Conservation (phyloP, 2,329 filamentous ascomycete genomes). For the Geosmithia flava region DNA sequence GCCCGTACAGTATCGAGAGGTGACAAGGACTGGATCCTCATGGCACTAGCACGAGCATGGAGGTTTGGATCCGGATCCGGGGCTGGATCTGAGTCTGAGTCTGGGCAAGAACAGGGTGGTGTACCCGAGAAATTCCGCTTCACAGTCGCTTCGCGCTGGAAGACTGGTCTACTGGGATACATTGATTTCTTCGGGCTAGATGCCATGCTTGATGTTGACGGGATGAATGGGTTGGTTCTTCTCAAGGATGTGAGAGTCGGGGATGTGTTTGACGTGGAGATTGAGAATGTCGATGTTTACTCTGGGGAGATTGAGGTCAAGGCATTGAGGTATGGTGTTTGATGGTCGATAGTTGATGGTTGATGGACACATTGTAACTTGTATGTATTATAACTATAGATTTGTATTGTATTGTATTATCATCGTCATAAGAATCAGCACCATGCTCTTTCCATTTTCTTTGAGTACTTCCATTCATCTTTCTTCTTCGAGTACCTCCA, state of each 20-base stretch:
- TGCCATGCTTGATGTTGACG: constrained; percentile 26
- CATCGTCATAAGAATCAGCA: too few relatives aligned
- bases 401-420: too few relatives aligned
- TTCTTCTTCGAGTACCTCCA: too few relatives aligned
- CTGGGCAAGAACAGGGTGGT: too few relatives aligned
- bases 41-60: constrained; percentile 50
- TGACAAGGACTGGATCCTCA: constrained; percentile 40
- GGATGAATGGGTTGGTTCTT: constrained; percentile 22
- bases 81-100: too few relatives aligned
- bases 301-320: constrained; percentile 31
- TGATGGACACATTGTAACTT: too few relatives aligned
- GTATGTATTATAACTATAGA: too few relatives aligned
- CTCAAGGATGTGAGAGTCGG: constrained; percentile 31
- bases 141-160: constrained; percentile 25
- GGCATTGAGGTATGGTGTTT: constrained; percentile 21
- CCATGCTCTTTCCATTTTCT: too few relatives aligned
- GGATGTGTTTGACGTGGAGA: constrained; percentile 43
- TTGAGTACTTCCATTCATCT: too few relatives aligned
- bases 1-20: constrained; percentile 30
- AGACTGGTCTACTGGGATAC: constrained; percentile 22
- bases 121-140: constrained; percentile 37
- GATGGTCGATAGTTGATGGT: too few relatives aligned
- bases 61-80: too few relatives aligned
- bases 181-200: constrained; percentile 37
- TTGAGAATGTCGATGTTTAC: constrained; percentile 41